phyloP scores from a whole-genome alignment of 2,329 filamentous ascomycete genomes.

The Shiraia sp. region DNA sequence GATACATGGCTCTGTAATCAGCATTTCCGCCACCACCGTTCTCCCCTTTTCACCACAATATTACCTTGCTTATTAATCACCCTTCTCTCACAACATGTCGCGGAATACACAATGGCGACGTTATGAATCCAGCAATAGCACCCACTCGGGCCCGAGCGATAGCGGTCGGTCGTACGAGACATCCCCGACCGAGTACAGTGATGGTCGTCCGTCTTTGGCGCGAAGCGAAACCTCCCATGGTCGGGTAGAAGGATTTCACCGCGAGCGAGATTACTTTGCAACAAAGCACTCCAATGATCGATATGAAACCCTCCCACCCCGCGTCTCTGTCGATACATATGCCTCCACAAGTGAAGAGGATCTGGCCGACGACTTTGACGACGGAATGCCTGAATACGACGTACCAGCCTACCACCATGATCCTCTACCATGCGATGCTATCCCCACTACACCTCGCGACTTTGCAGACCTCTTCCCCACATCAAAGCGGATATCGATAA shows the following conservation, averaged over 20 bases:
- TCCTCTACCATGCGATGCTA: slow-evolving; percentile 65
- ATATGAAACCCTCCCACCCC: slow-evolving; percentile 30
- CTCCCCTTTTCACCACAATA: slow-evolving; percentile 6
- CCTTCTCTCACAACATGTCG: slow-evolving; percentile 33
- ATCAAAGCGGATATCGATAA: slow-evolving; percentile 75
- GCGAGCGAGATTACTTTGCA: slow-evolving; percentile 29
- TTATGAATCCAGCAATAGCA: slow-evolving; percentile 38
- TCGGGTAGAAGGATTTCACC: slow-evolving; percentile 34
- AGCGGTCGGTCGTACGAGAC: slow-evolving; percentile 41
- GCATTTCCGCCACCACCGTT: slow-evolving; percentile 5
- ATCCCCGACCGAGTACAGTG: slow-evolving; percentile 41
- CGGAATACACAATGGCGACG: slow-evolving; percentile 38
- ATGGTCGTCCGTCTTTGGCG: slow-evolving; percentile 29
- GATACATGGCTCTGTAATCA: slow-evolving; percentile 20
- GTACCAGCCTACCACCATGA: slow-evolving; percentile 66
- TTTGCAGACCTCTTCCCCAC: slow-evolving; percentile 89
- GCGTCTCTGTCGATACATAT: slow-evolving; percentile 76
- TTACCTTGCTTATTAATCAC: slow-evolving; percentile 9
- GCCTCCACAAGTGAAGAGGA: slow-evolving; percentile 72
- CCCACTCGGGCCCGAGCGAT: slow-evolving; percentile 34
- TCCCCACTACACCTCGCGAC: slow-evolving; percentile 77
- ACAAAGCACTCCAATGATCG: slow-evolving; percentile 12
- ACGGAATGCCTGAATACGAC: slow-evolving; percentile 55
- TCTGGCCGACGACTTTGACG: slow-evolving; percentile 50
- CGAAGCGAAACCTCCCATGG: slow-evolving; percentile 37